Base-by-base conservation (phyloP, 1,284 basidiomycete species). In the Phellinidium pouzarii region DNA sequence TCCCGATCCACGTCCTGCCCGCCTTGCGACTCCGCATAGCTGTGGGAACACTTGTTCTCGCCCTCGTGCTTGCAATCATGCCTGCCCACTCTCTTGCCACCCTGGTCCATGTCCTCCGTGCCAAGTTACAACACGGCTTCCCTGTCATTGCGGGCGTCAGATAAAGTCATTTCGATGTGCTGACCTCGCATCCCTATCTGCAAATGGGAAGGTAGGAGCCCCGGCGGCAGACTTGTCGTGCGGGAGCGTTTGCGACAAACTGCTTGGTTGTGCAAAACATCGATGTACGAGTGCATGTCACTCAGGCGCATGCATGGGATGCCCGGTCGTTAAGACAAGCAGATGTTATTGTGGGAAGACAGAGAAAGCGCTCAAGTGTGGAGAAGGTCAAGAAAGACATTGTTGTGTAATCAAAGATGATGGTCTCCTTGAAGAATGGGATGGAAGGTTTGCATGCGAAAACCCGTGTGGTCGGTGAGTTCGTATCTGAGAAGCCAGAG, bases 71-170 rank as follows among this genome's bases (percentile, higher is more conserved):
- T 84, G 86, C 59, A 68, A 68, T 0, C 86, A 89, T 59, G 74
- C 84, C 0, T 96, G 92, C 61, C 79, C 87, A 0, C 75, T 84
- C 7, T 65, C 72, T 8, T 85, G 83, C 56, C 83, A 85, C 62
- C 84, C 83, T 0, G 84, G 93, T 22, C 84, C 91, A 0, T 94
- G 91, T 67, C 86, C 91, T 2, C 77, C 91, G 3, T 79, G 76
- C 59, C 67, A 77, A 58, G 69, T 80, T 19, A 76, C 75, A 4
- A 69, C 75, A 1, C 70, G 74, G 48, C 67, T 73, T 6, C 71
- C 76, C 2, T 94, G 88, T 63, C 82, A 84, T 53, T 91, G 87
- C 55, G 78, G 78, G 42, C 77, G 77, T 59, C 74, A 78, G 46
- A 68, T 71, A 0, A 70, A 83, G 17, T 77, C 80, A 0, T 80